Evolutionary conservation across 331 rosid genomes (phyloP).

Genomic region (Rosa hybrid): DNA sequence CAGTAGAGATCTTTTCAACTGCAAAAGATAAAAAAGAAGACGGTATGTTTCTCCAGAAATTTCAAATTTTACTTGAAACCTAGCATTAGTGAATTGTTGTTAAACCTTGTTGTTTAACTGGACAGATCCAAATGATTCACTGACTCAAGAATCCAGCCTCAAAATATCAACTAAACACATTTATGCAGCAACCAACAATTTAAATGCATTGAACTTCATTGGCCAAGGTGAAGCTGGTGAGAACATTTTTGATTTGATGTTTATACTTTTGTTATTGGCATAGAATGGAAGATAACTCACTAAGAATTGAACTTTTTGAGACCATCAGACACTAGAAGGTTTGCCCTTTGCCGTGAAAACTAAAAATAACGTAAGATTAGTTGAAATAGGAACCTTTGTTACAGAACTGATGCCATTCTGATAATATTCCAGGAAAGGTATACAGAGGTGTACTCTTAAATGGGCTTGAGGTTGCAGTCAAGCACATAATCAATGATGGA

Average conservation of each 20-base stretch:
- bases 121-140: conserved; percentile 29
- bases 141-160: conserved; percentile 31
- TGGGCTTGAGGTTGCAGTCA: conserved; percentile 55
- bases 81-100: not conserved
- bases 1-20: not conserved
- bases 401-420: conserved; percentile 4
- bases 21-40: conserved; percentile 25
- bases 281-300: not conserved
- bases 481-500: conserved; percentile 58
- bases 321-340: not conserved
- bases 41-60: not conserved
- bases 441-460: conserved; percentile 55
- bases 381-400: not conserved
- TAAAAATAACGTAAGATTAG: not conserved
- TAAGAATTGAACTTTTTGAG: not conserved
- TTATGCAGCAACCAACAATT: conserved; percentile 49
- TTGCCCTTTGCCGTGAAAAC: not conserved
- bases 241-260: not conserved
- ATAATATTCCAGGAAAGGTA: conserved; percentile 46
- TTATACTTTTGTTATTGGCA: not conserved
- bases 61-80: not conserved
- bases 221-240: conserved; percentile 74
- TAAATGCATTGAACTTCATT: conserved; percentile 45
- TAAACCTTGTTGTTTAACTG: conserved; percentile 19
- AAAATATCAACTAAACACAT: conserved; percentile 45